These are phyloP conservation scores for Pseudognaphalium luteoalbum DNA, from an alignment of 129 eudicot genomes.

Conservation along the genomic window DNA sequence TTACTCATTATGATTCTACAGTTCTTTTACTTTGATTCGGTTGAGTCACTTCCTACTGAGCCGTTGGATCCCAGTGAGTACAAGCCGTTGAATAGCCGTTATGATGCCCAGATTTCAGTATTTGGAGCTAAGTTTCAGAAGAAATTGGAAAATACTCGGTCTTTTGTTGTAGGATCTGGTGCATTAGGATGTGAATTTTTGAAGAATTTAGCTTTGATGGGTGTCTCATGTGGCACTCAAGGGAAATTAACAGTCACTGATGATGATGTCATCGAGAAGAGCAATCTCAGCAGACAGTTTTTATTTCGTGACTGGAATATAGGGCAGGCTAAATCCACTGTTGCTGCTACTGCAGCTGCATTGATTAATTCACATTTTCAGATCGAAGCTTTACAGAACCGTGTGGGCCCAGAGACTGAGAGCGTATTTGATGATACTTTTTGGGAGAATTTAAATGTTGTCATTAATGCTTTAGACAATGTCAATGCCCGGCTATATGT, in stretches of 20 bases:
- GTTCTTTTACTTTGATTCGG: slow-evolving; percentile 88
- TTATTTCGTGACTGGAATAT: slow-evolving; percentile 95
- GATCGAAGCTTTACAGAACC: slow-evolving; percentile 91
- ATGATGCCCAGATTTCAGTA: slow-evolving; percentile 90
- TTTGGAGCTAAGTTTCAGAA: slow-evolving; percentile 82
- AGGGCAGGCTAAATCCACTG: slow-evolving; percentile 94
- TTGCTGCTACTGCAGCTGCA: slow-evolving; percentile 87
- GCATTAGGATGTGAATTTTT: slow-evolving; percentile 90
- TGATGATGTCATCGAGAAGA: slow-evolving; percentile 93
- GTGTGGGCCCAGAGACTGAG: slow-evolving; percentile 90
- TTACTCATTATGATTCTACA: slow-evolving; percentile 17
- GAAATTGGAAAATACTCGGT: slow-evolving; percentile 67
- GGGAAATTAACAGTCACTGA: slow-evolving; percentile 86
- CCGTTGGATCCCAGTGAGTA: slow-evolving; percentile 51
- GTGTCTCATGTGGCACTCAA: slow-evolving; percentile 68
- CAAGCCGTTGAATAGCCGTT: slow-evolving; percentile 66
- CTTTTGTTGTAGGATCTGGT: slow-evolving; percentile 75
- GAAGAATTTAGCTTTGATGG: slow-evolving; percentile 90
- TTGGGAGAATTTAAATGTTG: slow-evolving; percentile 83
- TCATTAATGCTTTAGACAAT: slow-evolving; percentile 79
- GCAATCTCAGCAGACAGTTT: slow-evolving; percentile 92
- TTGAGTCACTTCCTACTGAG: slow-evolving; percentile 79
- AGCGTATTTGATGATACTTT: slow-evolving; percentile 71
- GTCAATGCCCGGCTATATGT: slow-evolving; percentile 90
- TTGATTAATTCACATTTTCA: slow-evolving; percentile 57